Conservation (phyloP, 306 rosid genomes). For the Begonia masoniana region DNA sequence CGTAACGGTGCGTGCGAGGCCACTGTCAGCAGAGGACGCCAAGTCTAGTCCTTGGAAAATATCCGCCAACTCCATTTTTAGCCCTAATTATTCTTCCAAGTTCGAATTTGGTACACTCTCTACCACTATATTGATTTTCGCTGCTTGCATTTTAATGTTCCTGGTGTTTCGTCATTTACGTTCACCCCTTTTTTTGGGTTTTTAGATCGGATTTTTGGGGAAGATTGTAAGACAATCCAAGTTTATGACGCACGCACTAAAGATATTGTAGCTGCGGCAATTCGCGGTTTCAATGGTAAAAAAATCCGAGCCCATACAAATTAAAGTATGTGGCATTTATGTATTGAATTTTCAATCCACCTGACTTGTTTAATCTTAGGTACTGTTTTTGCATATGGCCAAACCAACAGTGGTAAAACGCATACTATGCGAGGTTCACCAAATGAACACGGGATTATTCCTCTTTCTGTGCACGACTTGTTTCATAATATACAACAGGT, state of each 20-base stretch:
- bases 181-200: neutral
- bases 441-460: slow-evolving; percentile 77
- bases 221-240: slow-evolving; percentile 36
- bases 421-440: slow-evolving; percentile 78
- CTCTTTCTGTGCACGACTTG: slow-evolving; percentile 63
- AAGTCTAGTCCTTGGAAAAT: slow-evolving; percentile 64
- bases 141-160: too few relatives aligned
- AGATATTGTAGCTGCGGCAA: slow-evolving; percentile 67
- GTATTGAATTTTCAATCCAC: neutral
- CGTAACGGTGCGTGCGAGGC: slow-evolving; percentile 69
- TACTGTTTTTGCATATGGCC: slow-evolving; percentile 93
- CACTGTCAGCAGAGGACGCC: slow-evolving; percentile 61
- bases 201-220: slow-evolving; percentile 51
- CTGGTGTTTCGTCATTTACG: too few relatives aligned
- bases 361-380: slow-evolving; percentile 27
- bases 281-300: slow-evolving; percentile 79
- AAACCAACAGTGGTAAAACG: slow-evolving; percentile 94
- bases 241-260: slow-evolving; percentile 71
- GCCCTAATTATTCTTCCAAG: slow-evolving; percentile 40
- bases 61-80: slow-evolving; percentile 55
- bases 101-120: slow-evolving; percentile 61
- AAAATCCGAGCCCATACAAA: neutral
- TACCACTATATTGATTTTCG: neutral
- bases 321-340: neutral
- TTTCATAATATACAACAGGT: slow-evolving; percentile 58